phyloP scores from a whole-genome alignment of 495 filamentous ascomycete genomes.

The Pseudomonodictys pantanalensis region DNA sequence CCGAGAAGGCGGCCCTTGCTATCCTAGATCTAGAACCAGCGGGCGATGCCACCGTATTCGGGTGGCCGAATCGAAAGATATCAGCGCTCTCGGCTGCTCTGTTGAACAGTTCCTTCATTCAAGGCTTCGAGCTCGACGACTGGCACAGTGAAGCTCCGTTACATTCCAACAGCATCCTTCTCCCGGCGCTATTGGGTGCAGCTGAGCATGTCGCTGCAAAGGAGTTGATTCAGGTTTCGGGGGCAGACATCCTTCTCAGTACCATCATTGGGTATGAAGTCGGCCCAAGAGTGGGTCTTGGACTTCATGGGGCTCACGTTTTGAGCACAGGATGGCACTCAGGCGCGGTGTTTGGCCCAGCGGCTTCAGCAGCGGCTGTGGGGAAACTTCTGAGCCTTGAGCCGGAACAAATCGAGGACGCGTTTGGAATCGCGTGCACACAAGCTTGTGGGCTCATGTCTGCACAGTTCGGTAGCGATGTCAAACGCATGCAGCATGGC shows the following conservation, averaged over 20 bases:
- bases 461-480: conserved; percentile 46
- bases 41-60: conserved; percentile 34
- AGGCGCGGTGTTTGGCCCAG: conserved; percentile 47
- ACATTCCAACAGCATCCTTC: conserved; percentile 33
- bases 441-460: conserved; percentile 44
- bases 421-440: conserved; percentile 19
- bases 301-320: conserved; percentile 43
- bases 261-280: conserved; percentile 44
- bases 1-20: conserved; percentile 41
- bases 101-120: conserved; percentile 46
- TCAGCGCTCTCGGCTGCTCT: conserved; percentile 43
- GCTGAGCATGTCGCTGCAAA: conserved; percentile 27
- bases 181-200: conserved; percentile 46
- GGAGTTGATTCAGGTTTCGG: conserved; percentile 14
- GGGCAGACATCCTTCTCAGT: conserved; percentile 40
- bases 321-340: conserved; percentile 48
- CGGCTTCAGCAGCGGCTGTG: conserved; percentile 44
- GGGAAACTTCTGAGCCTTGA: conserved; percentile 42
- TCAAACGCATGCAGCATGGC: conserved; percentile 50
- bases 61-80: conserved; percentile 11
- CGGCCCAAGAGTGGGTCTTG: conserved; percentile 45
- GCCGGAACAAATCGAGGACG: conserved; percentile 37
- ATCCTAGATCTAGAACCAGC: conserved; percentile 40
- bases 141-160: conserved; percentile 42
- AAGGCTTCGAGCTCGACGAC: conserved; percentile 48